Evolutionary conservation across 176 grass and related monocot genomes (phyloP).

Genomic region (Ensete ventricosum): DNA sequence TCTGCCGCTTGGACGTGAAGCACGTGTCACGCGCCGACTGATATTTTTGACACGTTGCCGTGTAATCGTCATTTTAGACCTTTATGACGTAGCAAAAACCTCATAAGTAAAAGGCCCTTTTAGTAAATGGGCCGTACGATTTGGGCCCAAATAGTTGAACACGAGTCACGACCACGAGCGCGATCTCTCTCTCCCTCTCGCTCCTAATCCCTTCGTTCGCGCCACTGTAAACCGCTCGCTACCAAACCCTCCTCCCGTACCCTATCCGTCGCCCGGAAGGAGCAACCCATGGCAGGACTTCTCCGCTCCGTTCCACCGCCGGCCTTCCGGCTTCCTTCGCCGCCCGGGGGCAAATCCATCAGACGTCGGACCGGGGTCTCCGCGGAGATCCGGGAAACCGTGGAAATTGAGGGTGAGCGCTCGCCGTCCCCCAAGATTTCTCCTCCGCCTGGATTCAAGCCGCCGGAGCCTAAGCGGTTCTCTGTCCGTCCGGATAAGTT

Average conservation of each 20-base stretch:
- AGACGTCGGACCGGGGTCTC: conserved; percentile 14
- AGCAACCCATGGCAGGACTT: conserved; percentile 6
- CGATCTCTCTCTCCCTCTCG: background rate
- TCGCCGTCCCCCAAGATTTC: conserved; percentile 13
- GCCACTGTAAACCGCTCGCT: background rate
- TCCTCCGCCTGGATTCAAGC: conserved; percentile 50
- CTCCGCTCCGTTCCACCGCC: background rate
- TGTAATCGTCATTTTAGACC: too few relatives aligned
- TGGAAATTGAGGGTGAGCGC: background rate
- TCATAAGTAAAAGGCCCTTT: too few relatives aligned
- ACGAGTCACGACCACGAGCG: too few relatives aligned
- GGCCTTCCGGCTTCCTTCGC: background rate
- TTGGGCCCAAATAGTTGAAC: too few relatives aligned
- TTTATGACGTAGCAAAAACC: too few relatives aligned
- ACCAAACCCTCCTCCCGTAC: background rate
- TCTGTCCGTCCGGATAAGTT: conserved; percentile 46
- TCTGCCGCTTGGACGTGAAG: background rate
- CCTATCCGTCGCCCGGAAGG: background rate
- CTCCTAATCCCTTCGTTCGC: background rate
- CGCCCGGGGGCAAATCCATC: background rate
- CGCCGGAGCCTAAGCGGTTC: conserved; percentile 61
- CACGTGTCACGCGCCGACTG: background rate
- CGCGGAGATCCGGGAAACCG: conserved; percentile 30
- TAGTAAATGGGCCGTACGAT: too few relatives aligned
- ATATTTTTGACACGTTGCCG: too few relatives aligned